Base-by-base conservation (phyloP, 495 filamentous ascomycete genomes). In the Stereocaulon alpinum region DNA sequence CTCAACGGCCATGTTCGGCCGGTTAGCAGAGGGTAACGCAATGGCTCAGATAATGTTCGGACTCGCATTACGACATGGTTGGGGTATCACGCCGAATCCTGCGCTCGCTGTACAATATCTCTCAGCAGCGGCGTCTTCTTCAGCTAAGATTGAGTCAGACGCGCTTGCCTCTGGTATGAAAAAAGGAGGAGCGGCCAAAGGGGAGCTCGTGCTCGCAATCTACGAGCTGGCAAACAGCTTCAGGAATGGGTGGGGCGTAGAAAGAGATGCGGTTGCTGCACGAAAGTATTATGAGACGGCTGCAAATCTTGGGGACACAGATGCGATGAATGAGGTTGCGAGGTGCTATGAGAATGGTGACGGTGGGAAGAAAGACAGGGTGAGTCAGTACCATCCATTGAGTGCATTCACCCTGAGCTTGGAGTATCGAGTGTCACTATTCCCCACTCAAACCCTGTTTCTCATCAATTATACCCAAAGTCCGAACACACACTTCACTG, bases 281-380 rank as follows among this genome's bases (percentile, higher is more conserved):
- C 86, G 82, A 70, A 82, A 93, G 77, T 97, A 96, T 71, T 97
- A 96, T 73, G 91, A 97, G 72, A 95, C 90, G 30, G 93, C 93
- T 24, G 93, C 93, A 43, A 96, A 97, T 63, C 72, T 99, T 58
- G 92, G 92, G 48, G 93, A 99, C 72, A 87, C 87, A 42, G 93
- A 99, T 76, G 94, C 92, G 48, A 96, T 96, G 91, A 95, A 96
- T 69, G 91, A 96, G 70, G 86, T 86, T 64, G 93, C 86, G 27
- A 94, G 91, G 89, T 99, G 94, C 73, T 97, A 94, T 76, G 70
- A 92, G 20, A 87, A 95, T 67, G 93, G 93, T 14, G 95, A 94
- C 72, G 93, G 93, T 27, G 88, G 87, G 59, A 90, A 88, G 72
- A 99, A 97, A 72, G 89, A 97, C 73, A 96, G 94, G 87, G 93